Evolutionary conservation across 805 yeast genomes (phyloP), one percentile per base, ranked within the genome.

Genomic region (Ogataea corticis): DNA sequence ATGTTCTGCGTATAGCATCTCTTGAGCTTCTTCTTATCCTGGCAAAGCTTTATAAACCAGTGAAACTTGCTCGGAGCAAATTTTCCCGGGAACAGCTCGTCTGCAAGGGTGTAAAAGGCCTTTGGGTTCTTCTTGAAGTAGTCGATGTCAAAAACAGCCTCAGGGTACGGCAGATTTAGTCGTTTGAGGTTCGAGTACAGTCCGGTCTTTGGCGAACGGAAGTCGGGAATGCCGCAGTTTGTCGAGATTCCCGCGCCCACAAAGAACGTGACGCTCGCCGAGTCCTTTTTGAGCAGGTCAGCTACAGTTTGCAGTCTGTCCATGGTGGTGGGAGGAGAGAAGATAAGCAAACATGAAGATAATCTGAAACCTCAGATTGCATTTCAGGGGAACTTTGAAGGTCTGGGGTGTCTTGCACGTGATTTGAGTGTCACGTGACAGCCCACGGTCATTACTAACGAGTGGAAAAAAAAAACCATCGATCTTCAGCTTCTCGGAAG

Each of bases 171-270:
- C 39, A 92, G 69, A 29, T 87, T 75, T 31, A 91, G 71, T 51
- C 80, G 74, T 16, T 84, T 73, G 41, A 92, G 70, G 61, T 92
- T 92, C 51, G 90, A 79, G 58, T 92, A 92, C 6, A 92, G 74
- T 0, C 96, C 96, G 1, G 98, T 92, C 34, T 80, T 77, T 1
- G 97, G 97, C 15, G 95, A 82, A 54, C 98, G 73, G 63, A 92
- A 92, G 63, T 92, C 99, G 0, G 98, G 99, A 37, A 91, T 92
- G 0, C 98, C 99, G 38, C 96, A 90, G 2, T 87, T 73, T 0
- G 98, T 92, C 2, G 97, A 88, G 32, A 90, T 82, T 1, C 99
- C 99, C 0, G 99, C 99, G 1, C 99, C 99, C 7, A 83, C 83
- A 68, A 85, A 77, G 57, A 86, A 82, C 0, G 83, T 77, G 5